Base-by-base conservation (phyloP, 345 rosid species). In the Orychophragmus violaceus region DNA sequence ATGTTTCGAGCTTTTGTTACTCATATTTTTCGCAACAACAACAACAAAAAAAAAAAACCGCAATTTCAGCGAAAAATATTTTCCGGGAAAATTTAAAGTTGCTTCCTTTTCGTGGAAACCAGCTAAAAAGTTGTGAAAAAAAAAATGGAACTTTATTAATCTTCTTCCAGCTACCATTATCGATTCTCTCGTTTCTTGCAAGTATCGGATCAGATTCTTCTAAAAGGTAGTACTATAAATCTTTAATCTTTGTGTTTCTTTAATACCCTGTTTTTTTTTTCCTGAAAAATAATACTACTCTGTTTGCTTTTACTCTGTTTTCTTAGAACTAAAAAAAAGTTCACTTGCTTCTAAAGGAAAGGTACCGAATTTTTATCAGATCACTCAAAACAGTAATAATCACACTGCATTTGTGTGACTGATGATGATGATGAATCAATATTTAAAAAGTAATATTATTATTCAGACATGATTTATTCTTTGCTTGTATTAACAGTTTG, bases 331-430 rank as follows among this genome's bases (percentile, higher is more conserved):
- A 21, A 60, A 5, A 35, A 35, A 45, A 48, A 12, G 64, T 50
- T 66, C 66, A 58, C 77, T 73, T 73, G 67, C 41, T 59, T 41
- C 30, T 2, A 66, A 66, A 73, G 77, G 67, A 72, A 72, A 72
- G 71, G 66, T 72, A 72, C 59, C 61, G 30, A 72, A 27, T 49
- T 22, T 23, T 48, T 24, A 4, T 30, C 63, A 68, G 48, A 57
- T 32, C 64, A 68, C 64, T 68, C 48, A 67, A 67, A 32, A 52
- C 56, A 71, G 63, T 62, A 44, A 62, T 62, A 23, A 62, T 70
- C 56, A 70, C 63, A 62, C 33, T 62, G 22, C 14, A 41, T 53
- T 62, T 70, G 37, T 42, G 48, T 62, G 54, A 51, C 68, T 69
- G 60, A 60, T 50, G 22, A 16, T 37, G 64, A 63, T 57, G 28